Evolutionary conservation across 371 early-diverging fungal genomes (phyloP).

Genomic region (Vavraia culicis): DNA sequence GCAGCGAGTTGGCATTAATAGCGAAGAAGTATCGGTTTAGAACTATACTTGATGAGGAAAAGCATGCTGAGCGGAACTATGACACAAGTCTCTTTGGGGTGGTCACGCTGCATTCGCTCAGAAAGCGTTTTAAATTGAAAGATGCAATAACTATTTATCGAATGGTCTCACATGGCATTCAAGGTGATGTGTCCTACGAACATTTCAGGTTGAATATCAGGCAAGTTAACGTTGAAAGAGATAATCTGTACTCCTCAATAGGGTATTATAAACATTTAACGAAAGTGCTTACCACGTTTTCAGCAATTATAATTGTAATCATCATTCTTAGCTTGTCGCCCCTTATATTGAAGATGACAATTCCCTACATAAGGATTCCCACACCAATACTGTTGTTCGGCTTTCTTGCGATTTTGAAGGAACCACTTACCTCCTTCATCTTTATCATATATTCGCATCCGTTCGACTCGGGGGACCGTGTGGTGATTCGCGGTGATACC

Average conservation of each 20-base stretch:
- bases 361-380: constrained; percentile 18
- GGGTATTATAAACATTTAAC: constrained; percentile 19
- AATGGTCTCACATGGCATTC: too few relatives aligned
- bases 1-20: too few relatives aligned
- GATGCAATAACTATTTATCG: too few relatives aligned
- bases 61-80: too few relatives aligned
- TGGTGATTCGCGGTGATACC: constrained; percentile 39
- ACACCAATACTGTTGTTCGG: constrained; percentile 34
- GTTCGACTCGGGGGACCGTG: constrained; percentile 43
- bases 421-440: constrained; percentile 36
- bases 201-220: constrained; percentile 39
- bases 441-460: constrained; percentile 43
- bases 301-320: constrained; percentile 8
- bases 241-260: constrained; percentile 33
- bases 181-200: too few relatives aligned
- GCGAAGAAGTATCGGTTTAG: too few relatives aligned
- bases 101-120: too few relatives aligned
- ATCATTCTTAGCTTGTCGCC: constrained; percentile 21
- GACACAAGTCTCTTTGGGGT: too few relatives aligned
- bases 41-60: too few relatives aligned
- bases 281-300: constrained; percentile 17
- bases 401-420: constrained; percentile 15
- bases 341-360: constrained; percentile 15
- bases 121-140: too few relatives aligned
- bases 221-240: constrained; percentile 40